Percentiles rank a stretch among this genome's conserved stretches.
These are phyloP conservation scores for Micractinium sp. DNA, from an alignment of 139 green algal species.

Conservation along the genomic window DNA sequence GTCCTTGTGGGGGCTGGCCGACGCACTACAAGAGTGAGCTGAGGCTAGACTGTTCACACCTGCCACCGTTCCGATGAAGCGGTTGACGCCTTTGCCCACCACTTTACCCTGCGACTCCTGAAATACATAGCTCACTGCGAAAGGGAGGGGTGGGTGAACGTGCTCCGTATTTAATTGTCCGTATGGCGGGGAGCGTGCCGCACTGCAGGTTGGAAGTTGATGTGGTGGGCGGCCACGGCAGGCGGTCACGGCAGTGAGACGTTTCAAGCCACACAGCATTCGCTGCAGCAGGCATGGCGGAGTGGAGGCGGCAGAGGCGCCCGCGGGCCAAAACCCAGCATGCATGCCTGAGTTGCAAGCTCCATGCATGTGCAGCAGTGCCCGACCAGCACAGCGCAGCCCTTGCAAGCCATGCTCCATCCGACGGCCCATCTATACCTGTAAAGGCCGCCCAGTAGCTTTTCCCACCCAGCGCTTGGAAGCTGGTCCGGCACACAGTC, in stretches of 20 bases:
- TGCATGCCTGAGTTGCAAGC: too few species aligned
- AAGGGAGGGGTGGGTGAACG: not conserved
- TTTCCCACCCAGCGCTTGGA: not conserved
- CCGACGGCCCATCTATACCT: too few species aligned
- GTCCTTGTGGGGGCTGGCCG: too few species aligned
- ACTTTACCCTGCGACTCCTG: not conserved
- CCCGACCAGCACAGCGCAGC: not conserved
- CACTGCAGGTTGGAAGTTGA: too few species aligned
- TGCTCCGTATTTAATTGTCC: too few species aligned
- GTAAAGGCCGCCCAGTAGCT: not conserved
- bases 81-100: not conserved
- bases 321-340: too few species aligned
- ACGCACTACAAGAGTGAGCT: too few species aligned
- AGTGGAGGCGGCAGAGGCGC: not conserved
- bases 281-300: not conserved
- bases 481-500: not conserved
- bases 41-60: not conserved
- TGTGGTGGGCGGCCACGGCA: too few species aligned
- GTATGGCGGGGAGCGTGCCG: too few species aligned
- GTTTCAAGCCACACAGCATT: not conserved
- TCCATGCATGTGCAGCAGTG: not conserved
- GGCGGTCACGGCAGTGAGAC: too few species aligned
- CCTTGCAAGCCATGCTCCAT: too few species aligned
- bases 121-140: slow-evolving; percentile 11
- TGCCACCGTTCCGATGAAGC: not conserved